Evolutionary conservation across 2,329 filamentous ascomycete genomes (phyloP), one percentile per base, ranked within the genome.

Genomic region (Hansfordia pulvinata): DNA sequence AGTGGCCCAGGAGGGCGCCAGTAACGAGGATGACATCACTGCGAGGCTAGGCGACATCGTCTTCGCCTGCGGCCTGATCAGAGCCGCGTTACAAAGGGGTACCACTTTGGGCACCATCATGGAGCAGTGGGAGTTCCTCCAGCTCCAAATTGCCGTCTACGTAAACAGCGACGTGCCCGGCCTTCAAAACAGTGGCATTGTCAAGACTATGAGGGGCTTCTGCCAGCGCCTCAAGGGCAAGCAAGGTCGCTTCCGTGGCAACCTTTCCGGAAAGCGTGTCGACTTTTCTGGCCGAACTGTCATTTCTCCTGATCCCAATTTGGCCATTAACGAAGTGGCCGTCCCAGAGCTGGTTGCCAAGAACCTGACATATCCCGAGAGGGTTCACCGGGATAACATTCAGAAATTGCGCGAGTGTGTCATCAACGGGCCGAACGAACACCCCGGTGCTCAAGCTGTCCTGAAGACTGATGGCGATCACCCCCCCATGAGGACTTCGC

Each of bases 51-150:
- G 85, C 17, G 88, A 98, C 47, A 96, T 98, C 37, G 78, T 94
- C 8, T 83, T 92, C 42, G 83, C 92, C 36, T 93, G 86, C 45
- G 79, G 80, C 29, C 72, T 92, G 40, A 83, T 98, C 35, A 76
- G 80, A 26, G 79, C 82, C 13, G 83, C 84, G 0, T 53, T 96
- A 10, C 67, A 78, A 33, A 85, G 84, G 39, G 88, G 88, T 8
- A 81, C 86, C 10, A 75, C 84, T 0, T 68, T 98, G 3, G 72
- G 80, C 37, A 92, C 83, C 1, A 81, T 96, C 30, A 92, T 96
- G 76, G 90, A 98, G 49, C 85, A 93, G 42, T 98, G 90, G 90
- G 90, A 98, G 46, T 96, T 88, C 43, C 60, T 98, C 33, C 88
- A 96, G 46, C 67, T 93, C 7, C 86, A 96, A 44, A 81, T 96